phyloP scores from a whole-genome alignment of 2,329 filamentous ascomycete species.

The Colletotrichum sp. region DNA sequence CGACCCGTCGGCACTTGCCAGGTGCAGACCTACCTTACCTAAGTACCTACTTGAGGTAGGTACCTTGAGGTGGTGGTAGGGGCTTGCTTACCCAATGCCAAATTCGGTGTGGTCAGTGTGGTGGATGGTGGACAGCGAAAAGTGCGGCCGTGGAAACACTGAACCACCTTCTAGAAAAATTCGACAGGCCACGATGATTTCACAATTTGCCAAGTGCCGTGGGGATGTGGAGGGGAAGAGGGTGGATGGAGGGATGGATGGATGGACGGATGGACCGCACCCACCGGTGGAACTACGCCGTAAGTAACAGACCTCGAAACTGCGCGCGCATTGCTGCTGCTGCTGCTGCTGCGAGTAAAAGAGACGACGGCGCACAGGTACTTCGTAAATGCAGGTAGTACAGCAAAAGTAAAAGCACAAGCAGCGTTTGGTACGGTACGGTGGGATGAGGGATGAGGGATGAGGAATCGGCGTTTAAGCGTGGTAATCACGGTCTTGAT shows the following conservation, averaged over 20 bases:
- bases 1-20: neutral
- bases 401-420: neutral
- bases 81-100: neutral
- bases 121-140: neutral
- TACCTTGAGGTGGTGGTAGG: too few species aligned
- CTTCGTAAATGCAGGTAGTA: neutral
- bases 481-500: neutral
- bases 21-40: neutral
- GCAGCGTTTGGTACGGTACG: neutral
- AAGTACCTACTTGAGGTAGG: too few species aligned
- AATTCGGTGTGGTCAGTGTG: neutral
- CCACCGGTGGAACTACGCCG: neutral
- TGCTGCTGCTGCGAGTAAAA: neutral
- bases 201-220: neutral
- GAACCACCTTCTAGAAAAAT: conserved; percentile 12
- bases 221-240: neutral
- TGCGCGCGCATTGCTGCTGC: neutral
- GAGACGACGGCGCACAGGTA: neutral
- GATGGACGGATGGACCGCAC: neutral
- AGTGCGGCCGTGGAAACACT: neutral
- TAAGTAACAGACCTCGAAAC: neutral
- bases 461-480: neutral
- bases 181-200: conserved; percentile 5
- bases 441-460: neutral
- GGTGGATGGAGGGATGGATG: neutral